Evolutionary conservation across 2,329 filamentous ascomycete genomes (phyloP), one percentile per base, ranked within the genome.

Genomic region (Rachicladosporium sp.): DNA sequence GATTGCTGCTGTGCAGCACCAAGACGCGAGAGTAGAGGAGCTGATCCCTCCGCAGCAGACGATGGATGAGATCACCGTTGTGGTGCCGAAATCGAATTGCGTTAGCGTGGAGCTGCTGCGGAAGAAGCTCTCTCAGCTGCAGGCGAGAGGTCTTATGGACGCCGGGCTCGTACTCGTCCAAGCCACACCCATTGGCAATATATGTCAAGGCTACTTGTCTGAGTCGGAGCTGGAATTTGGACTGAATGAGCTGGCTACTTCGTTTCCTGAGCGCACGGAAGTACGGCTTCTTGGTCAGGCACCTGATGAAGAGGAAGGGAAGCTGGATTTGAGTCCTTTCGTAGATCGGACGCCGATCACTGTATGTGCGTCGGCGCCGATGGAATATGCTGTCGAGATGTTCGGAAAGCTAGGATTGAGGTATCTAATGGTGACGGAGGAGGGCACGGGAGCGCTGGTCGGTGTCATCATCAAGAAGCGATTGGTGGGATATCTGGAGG

Each of bases 381-480:
- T 77, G 48, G 74, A 78, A 52, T 73, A 73, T 52, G 70, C 66
- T 1, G 68, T 75, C 1, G 73, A 76, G 54, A 70, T 77, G 66
- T 76, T 77, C 58, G 67, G 66, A 3, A 74, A 74, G 50, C 49
- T 78, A 32, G 73, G 73, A 0, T 45, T 76, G 46, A 56, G 71
- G 42, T 65, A 75, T 56, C 44, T 76, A 33, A 67, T 71, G 49
- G 56, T 76, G 4, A 62, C 68, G 2, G 69, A 72, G 44, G 67
- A 73, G 43, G 69, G 69, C 1, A 70, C 61, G 13, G 65, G 69
- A 1, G 59, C 48, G 44, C 53, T 74, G 35, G 55, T 71, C 3
- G 72, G 73, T 0, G 68, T 76, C 0, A 63, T 74, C 21, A 71
- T 76, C 42, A 77, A 76, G 63, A 77, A 76, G 59, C 57, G 71